phyloP scores from a whole-genome alignment of 2,329 filamentous ascomycete genomes.

The Alternaria arbusti region DNA sequence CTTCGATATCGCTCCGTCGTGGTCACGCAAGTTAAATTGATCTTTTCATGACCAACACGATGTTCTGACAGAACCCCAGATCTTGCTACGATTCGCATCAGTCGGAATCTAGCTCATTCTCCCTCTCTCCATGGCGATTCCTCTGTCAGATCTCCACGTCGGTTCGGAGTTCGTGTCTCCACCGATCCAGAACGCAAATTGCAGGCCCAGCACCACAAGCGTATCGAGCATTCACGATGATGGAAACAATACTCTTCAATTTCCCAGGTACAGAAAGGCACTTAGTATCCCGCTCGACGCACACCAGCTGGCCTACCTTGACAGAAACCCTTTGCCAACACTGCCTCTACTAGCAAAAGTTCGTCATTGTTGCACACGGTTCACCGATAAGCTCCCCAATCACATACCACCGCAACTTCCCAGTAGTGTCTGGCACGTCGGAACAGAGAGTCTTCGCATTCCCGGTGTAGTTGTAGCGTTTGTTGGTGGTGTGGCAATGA shows the following conservation, averaged over 20 bases:
- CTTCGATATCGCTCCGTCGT: not conserved
- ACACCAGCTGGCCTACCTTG: not conserved
- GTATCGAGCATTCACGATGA: not conserved
- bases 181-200: not conserved
- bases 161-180: not conserved
- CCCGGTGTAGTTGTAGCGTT: not conserved
- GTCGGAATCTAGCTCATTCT: not conserved
- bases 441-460: not conserved
- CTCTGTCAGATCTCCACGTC: not conserved
- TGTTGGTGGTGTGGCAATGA: not conserved
- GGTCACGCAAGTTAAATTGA: not conserved
- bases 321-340: not conserved
- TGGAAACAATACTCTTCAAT: not conserved
- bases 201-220: not conserved
- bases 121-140: not conserved
- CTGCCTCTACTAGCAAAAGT: not conserved
- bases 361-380: not conserved
- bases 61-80: not conserved
- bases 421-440: not conserved
- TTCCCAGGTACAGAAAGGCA: not conserved
- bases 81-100: not conserved
- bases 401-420: not conserved
- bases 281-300: not conserved
- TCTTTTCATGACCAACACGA: not conserved
- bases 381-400: not conserved